Evolutionary conservation across 495 filamentous ascomycete species (phyloP).

Genomic region (Amniculicola lignicola): DNA sequence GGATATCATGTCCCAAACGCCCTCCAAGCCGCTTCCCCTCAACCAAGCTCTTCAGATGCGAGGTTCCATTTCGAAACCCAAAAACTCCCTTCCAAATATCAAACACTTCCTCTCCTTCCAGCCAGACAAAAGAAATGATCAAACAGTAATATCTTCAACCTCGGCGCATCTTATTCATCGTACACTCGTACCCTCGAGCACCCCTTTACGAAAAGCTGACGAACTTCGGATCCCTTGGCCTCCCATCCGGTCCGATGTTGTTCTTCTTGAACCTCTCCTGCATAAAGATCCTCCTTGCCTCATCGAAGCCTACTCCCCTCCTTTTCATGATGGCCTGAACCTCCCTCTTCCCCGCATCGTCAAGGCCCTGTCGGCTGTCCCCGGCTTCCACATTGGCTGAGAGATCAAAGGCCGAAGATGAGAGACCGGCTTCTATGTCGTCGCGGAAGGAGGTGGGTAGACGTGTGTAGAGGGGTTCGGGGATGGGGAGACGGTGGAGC

Average conservation of each 20-base stretch:
- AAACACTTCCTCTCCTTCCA: too few species aligned
- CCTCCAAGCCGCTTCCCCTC: too few species aligned
- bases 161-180: too few species aligned
- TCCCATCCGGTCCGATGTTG: slow-evolving; percentile 81
- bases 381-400: slow-evolving; percentile 69
- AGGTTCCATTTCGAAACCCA: too few species aligned
- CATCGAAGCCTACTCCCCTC: slow-evolving; percentile 75
- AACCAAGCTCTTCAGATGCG: too few species aligned
- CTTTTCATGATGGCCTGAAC: slow-evolving; percentile 84
- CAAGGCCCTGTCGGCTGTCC: slow-evolving; percentile 75
- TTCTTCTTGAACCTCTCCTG: slow-evolving; percentile 80
- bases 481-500: slow-evolving; percentile 50
- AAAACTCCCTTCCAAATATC: too few species aligned
- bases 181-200: not conserved
- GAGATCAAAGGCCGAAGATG: slow-evolving; percentile 77
- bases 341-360: slow-evolving; percentile 72
- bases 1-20: too few species aligned
- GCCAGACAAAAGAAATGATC: too few species aligned
- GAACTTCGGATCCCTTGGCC: slow-evolving; percentile 89
- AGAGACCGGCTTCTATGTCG: slow-evolving; percentile 83
- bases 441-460: slow-evolving; percentile 70
- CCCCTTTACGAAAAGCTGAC: slow-evolving; percentile 74
- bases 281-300: slow-evolving; percentile 80
- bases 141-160: too few species aligned
- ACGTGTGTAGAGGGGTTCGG: slow-evolving; percentile 58